Percentiles rank a stretch among this genome's conserved stretches.
These are phyloP conservation scores for Exophiala lecanii-corni DNA, from an alignment of 2,329 filamentous ascomycete genomes.

Conservation along the genomic window DNA sequence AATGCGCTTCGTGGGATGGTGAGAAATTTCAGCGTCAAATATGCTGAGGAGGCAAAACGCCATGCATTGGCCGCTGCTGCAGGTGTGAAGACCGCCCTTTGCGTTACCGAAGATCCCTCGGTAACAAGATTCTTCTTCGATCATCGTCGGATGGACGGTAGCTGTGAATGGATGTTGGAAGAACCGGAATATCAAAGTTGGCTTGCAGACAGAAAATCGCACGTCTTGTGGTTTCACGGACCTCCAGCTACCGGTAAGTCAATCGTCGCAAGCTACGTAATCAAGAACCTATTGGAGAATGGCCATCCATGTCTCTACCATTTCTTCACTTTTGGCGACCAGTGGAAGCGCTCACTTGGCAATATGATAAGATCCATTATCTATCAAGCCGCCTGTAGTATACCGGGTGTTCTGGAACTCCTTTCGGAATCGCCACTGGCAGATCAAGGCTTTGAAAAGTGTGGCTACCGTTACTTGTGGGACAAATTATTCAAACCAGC, in stretches of 20 bases:
- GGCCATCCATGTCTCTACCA: slow-evolving; percentile 26
- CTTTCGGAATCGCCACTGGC: slow-evolving; percentile 11
- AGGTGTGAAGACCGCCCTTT: no score
- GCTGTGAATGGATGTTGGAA: slow-evolving; percentile 17
- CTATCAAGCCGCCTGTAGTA: slow-evolving; percentile 27
- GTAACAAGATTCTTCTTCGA: slow-evolving; percentile 13
- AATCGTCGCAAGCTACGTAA: slow-evolving; percentile 27
- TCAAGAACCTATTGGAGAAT: slow-evolving; percentile 21
- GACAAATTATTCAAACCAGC: slow-evolving; percentile 31
- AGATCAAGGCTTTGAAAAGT: slow-evolving; percentile 24
- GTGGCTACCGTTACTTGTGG: slow-evolving; percentile 31
- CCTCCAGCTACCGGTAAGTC: slow-evolving; percentile 33
- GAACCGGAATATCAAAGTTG: slow-evolving; percentile 3
- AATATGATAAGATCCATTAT: slow-evolving; percentile 27
- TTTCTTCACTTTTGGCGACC: slow-evolving; percentile 31
- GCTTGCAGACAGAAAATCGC: slow-evolving; percentile 9
- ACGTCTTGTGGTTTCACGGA: slow-evolving; percentile 30
- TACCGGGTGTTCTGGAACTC: slow-evolving; percentile 26
- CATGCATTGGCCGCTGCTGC: no score
- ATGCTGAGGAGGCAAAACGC: no score
- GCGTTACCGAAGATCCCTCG: slow-evolving; percentile 3
- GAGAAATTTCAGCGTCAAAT: slow-evolving; percentile 6
- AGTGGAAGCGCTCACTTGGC: slow-evolving; percentile 25
- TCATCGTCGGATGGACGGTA: slow-evolving; percentile 13
- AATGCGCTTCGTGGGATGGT: slow-evolving; percentile 13